Conservation (phyloP, 2,329 filamentous ascomycete species). For the Podosphaera aphanis region DNA sequence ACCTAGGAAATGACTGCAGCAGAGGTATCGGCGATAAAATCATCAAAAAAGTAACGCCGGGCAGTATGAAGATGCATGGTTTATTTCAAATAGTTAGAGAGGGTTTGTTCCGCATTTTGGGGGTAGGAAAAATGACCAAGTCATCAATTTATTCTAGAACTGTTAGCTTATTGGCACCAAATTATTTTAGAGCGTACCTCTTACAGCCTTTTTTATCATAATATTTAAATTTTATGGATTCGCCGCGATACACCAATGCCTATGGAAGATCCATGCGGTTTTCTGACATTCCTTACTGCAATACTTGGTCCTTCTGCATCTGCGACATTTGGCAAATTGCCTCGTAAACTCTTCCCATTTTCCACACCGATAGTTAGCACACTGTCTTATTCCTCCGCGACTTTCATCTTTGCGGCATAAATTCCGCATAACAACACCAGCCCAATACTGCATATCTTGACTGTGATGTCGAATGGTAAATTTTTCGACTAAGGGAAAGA, state of each 20-base stretch:
- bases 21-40: background rate
- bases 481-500: constrained; percentile 94
- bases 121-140: too few relatives aligned
- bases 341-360: constrained; percentile 95
- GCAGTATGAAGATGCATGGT: background rate
- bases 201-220: constrained; percentile 3
- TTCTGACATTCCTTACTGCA: constrained; percentile 99
- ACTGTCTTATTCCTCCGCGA: constrained; percentile 81
- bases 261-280: constrained; percentile 92
- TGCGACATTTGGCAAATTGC: constrained; percentile 92
- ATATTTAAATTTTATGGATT: constrained; percentile 1
- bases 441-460: constrained; percentile 98
- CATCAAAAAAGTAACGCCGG: background rate
- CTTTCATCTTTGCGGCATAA: constrained; percentile 94
- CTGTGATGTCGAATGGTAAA: constrained; percentile 91
- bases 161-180: background rate
- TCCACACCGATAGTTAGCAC: constrained; percentile 91
- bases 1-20: background rate
- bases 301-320: constrained; percentile 91
- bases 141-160: too few relatives aligned
- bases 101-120: too few relatives aligned
- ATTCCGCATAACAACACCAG: constrained; percentile 95
- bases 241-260: constrained; percentile 85
- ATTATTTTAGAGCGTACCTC: constrained; percentile 2
- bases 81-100: too few relatives aligned